Percentiles rank a stretch among this genome's conserved stretches.
Conservation (phyloP, 345 rosid genomes). For the Lepidium africanum region DNA sequence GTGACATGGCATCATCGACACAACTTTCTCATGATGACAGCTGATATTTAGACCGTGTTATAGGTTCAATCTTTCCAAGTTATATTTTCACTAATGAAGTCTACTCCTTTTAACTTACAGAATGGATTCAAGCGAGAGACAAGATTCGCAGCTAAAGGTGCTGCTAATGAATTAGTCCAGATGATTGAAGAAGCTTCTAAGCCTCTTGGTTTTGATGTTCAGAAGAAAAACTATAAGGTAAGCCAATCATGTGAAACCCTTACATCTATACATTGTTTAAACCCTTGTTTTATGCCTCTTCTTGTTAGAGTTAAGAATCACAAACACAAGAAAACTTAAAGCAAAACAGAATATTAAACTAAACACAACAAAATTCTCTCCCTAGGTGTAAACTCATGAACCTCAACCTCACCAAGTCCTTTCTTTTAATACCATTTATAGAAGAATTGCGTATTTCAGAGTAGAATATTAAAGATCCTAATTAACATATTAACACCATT, state of each 20-base stretch:
- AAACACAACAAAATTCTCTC: too few species aligned
- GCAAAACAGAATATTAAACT: too few species aligned
- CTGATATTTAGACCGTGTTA: not conserved
- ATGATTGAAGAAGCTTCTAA: slow-evolving; percentile 92
- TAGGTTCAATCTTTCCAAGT: not conserved
- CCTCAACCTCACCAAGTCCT: not conserved
- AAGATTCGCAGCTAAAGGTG: slow-evolving; percentile 76
- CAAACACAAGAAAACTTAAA: too few species aligned
- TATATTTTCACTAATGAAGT: not conserved
- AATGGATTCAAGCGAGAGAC: slow-evolving; percentile 81
- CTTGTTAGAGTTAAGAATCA: too few species aligned
- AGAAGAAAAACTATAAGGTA: slow-evolving; percentile 94
- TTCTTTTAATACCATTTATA: not conserved
- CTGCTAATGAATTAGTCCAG: slow-evolving; percentile 82
- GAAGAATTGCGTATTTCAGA: not conserved
- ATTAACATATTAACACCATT: not conserved
- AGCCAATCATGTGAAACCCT: not conserved
- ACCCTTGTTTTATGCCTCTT: too few species aligned
- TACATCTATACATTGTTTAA: not conserved
- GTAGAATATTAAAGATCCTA: not conserved
- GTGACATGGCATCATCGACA: not conserved
- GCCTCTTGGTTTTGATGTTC: slow-evolving; percentile 95
- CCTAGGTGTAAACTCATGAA: not conserved
- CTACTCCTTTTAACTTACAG: slow-evolving; percentile 26
- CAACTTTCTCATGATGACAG: not conserved